A percentile compares a stretch with the other conserved stretches of the same genome.
phyloP scores from a whole-genome alignment of 169 alveolate species.

The Plasmodium inui region DNA sequence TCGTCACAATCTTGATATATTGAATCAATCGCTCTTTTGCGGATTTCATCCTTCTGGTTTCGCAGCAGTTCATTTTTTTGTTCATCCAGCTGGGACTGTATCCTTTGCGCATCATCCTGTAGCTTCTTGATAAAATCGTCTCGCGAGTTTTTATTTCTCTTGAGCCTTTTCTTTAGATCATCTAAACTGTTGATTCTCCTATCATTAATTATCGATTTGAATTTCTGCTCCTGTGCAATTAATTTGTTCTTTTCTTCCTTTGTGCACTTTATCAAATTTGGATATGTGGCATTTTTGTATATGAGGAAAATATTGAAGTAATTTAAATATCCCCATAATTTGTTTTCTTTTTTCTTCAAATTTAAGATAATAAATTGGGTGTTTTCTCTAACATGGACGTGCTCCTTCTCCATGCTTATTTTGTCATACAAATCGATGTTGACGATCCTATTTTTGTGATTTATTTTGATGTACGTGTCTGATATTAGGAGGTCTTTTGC shows the following conservation, averaged over 20 bases:
- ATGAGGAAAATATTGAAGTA: constrained; percentile 30
- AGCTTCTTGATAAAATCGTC: constrained; percentile 21
- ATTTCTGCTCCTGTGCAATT: constrained; percentile 28
- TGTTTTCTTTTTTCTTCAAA: constrained; percentile 52
- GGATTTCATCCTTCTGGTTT: constrained; percentile 23
- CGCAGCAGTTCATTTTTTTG: constrained; percentile 15
- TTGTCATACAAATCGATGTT: constrained; percentile 56
- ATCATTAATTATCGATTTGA: constrained; percentile 29
- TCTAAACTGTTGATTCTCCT: constrained; percentile 63
- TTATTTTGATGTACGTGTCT: constrained; percentile 43
- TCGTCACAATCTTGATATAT: constrained; percentile 6
- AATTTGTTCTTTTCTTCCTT: constrained; percentile 56
- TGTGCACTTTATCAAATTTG: constrained; percentile 61
- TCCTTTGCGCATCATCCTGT: constrained; percentile 55
- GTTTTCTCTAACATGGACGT: constrained; percentile 16
- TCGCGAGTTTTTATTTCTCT: background rate
- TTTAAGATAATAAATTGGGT: constrained; percentile 4
- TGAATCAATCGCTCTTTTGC: constrained; percentile 32
- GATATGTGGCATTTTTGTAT: constrained; percentile 40
- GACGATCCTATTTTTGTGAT: constrained; percentile 20
- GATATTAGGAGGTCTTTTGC: constrained; percentile 27
- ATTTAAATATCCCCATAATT: constrained; percentile 66
- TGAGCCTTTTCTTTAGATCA: constrained; percentile 25
- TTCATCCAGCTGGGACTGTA: constrained; percentile 37
- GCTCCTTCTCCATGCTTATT: constrained; percentile 31